Evolutionary conservation across 176 grass and related monocot genomes (phyloP).

Genomic region (Tillandsia fasciculata): DNA sequence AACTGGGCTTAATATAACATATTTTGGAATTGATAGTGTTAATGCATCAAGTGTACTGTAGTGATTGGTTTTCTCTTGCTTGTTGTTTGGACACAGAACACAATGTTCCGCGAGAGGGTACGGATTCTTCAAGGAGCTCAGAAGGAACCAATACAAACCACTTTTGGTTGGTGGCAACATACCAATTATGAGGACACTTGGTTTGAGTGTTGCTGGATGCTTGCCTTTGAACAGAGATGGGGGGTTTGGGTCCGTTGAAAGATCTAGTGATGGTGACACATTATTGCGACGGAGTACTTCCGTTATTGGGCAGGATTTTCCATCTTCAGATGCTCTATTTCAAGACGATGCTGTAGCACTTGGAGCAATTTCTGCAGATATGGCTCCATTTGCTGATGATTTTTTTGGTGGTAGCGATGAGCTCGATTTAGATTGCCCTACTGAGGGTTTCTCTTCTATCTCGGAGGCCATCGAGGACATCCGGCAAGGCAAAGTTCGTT

Average conservation of each 20-base stretch:
- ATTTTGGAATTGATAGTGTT: background rate
- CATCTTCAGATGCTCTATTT: slow-evolving; percentile 18
- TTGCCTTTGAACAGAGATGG: background rate
- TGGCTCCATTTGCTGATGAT: slow-evolving; percentile 15
- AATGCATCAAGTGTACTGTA: background rate
- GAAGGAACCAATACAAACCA: background rate
- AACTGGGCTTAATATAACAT: background rate
- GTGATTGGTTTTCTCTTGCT: background rate
- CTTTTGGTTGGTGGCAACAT: background rate
- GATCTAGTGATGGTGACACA: slow-evolving; percentile 12
- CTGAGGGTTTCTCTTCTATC: slow-evolving; percentile 71
- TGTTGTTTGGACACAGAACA: background rate
- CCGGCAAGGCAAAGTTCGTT: slow-evolving; percentile 62
- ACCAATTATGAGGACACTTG: background rate
- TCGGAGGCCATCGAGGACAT: slow-evolving; percentile 65
- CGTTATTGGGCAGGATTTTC: slow-evolving; percentile 50
- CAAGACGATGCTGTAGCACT: slow-evolving; percentile 26
- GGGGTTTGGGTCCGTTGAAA: background rate
- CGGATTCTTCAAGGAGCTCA: background rate
- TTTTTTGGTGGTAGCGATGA: slow-evolving; percentile 34
- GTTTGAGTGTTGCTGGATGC: slow-evolving; percentile 1
- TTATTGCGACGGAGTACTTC: slow-evolving; percentile 35
- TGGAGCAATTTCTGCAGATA: slow-evolving; percentile 32
- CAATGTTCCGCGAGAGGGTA: background rate
- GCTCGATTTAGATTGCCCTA: slow-evolving; percentile 67